Evolutionary conservation across 2,329 filamentous ascomycete species (phyloP).

Genomic region (Diaporthe eres): DNA sequence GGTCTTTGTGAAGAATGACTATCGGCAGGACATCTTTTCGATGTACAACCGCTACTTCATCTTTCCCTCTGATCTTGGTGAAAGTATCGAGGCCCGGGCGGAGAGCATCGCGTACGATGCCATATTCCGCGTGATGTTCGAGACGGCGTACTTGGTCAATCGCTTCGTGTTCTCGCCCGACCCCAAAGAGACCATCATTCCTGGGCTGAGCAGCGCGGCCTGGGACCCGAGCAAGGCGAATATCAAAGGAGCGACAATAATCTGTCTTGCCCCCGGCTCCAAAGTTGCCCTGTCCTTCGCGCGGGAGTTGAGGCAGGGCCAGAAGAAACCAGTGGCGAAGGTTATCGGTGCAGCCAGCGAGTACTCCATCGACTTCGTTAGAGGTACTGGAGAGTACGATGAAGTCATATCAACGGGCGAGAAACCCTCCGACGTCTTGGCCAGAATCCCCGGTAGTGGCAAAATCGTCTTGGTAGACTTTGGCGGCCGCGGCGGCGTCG

Average conservation of each 20-base stretch:
- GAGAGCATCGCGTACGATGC: constrained; percentile 20
- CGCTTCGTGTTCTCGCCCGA: constrained; percentile 16
- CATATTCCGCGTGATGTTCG: constrained; percentile 23
- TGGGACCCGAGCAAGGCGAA: constrained; percentile 5
- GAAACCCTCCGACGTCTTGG: neutral
- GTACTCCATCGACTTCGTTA: neutral
- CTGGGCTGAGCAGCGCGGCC: neutral
- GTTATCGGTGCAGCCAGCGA: constrained; percentile 31
- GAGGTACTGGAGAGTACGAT: constrained; percentile 20
- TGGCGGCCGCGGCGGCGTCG: constrained; percentile 23
- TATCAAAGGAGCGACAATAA: neutral
- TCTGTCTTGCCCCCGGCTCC: constrained; percentile 25
- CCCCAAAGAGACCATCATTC: constrained; percentile 19
- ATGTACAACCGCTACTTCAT: constrained; percentile 34
- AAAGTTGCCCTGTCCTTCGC: constrained; percentile 18
- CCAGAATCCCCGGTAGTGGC: neutral
- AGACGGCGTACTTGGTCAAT: constrained; percentile 22
- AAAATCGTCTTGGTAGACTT: constrained; percentile 24
- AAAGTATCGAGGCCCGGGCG: neutral
- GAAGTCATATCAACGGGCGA: constrained; percentile 27
- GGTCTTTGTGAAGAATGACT: constrained; percentile 19
- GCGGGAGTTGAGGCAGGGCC: constrained; percentile 23
- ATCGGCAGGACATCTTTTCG: constrained; percentile 20
- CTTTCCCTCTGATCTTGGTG: neutral
- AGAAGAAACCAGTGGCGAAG: constrained; percentile 12